A percentile compares a stretch with the other conserved stretches of the same genome.
These are phyloP conservation scores for Backusella morwellensis DNA, from an alignment of 192 early-diverging fungal species.

Conservation along the genomic window DNA sequence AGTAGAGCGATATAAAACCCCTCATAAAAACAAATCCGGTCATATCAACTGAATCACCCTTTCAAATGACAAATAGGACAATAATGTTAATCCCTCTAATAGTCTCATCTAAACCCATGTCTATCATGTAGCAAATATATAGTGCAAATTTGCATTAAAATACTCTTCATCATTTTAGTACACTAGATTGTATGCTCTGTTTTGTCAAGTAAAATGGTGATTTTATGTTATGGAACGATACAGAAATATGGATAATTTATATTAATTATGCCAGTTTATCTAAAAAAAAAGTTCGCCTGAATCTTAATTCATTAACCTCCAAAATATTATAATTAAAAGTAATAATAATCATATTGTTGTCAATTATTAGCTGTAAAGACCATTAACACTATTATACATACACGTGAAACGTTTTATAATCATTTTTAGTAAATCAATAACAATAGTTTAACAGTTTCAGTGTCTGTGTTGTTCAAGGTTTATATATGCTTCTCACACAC, in stretches of 20 bases:
- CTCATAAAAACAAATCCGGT: neutral
- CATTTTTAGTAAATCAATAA: neutral
- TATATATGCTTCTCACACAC: neutral
- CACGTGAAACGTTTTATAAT: neutral
- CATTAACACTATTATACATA: neutral
- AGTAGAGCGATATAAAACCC: neutral
- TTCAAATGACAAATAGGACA: neutral
- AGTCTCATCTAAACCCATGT: neutral
- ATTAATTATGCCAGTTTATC: neutral
- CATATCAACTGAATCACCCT: neutral
- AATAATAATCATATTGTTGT: neutral
- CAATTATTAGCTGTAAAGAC: neutral
- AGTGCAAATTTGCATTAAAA: neutral
- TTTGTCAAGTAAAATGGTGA: neutral
- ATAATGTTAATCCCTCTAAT: neutral
- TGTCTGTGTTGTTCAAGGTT: neutral
- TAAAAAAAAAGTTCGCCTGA: neutral
- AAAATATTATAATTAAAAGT: neutral
- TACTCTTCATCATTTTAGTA: neutral
- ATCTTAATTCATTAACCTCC: neutral
- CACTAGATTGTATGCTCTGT: neutral
- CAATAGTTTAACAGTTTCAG: neutral
- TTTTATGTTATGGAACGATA: neutral
- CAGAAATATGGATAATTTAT: neutral
- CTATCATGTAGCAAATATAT: neutral